Percentiles rank a stretch among this genome's conserved stretches.
phyloP scores from a whole-genome alignment of 352 stramenopile genomes.

The Discostella stelligera region DNA sequence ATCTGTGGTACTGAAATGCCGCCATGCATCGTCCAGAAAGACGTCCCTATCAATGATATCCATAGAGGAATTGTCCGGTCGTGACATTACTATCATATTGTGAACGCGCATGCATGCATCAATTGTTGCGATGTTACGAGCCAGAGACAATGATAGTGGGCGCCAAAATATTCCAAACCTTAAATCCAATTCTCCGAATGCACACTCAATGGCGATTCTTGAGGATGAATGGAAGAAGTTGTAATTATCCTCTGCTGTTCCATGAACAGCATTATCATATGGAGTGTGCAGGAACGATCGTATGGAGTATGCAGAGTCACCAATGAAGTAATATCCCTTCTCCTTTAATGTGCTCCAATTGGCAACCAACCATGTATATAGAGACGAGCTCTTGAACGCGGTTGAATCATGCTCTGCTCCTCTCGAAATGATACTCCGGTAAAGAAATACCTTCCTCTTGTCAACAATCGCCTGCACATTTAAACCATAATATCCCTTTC shows the following conservation, averaged over 20 bases:
- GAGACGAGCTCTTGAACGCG: conserved; percentile 31
- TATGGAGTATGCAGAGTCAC: conserved; percentile 34
- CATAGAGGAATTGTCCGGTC: background rate
- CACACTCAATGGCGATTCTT: conserved; percentile 32
- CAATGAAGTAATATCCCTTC: conserved; percentile 38
- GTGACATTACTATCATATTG: conserved; percentile 39
- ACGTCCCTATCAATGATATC: background rate
- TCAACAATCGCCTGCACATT: conserved; percentile 35
- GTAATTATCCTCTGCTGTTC: conserved; percentile 34
- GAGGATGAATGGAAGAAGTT: too few species aligned
- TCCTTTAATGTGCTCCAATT: conserved; percentile 8
- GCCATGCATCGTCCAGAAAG: conserved; percentile 17
- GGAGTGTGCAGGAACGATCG: conserved; percentile 29
- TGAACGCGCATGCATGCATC: conserved; percentile 35
- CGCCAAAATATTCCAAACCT: conserved; percentile 28
- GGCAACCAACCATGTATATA: conserved; percentile 19
- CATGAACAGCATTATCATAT: conserved; percentile 39
- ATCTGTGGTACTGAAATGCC: too few species aligned
- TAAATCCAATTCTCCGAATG: conserved; percentile 30
- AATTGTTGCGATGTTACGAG: conserved; percentile 29
- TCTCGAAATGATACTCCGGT: conserved; percentile 10
- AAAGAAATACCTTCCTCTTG: conserved; percentile 29
- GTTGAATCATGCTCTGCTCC: conserved; percentile 45
- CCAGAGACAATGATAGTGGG: conserved; percentile 17
- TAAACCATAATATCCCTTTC: conserved; percentile 33